These are phyloP conservation scores for Populus hybrid DNA, from an alignment of 441 rosid species.

Conservation along the genomic window DNA sequence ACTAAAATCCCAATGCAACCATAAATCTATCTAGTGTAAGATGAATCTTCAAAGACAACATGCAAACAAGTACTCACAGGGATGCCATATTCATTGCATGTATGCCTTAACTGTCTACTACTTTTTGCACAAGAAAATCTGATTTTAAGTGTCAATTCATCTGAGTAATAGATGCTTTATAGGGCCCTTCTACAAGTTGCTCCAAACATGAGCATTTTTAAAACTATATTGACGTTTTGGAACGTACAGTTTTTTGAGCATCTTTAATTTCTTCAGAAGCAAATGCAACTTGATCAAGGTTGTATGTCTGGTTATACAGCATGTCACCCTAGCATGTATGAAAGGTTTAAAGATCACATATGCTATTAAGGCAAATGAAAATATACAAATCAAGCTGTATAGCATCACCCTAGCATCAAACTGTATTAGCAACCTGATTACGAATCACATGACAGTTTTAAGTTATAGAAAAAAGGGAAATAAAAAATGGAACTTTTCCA, in stretches of 20 bases:
- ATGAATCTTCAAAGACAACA: neutral
- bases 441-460: too few species aligned
- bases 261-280: slow-evolving; percentile 96
- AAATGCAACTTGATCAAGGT: slow-evolving; percentile 95
- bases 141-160: too few species aligned
- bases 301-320: slow-evolving; percentile 93
- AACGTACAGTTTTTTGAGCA: slow-evolving; percentile 91
- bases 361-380: neutral
- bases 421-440: too few species aligned
- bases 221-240: neutral
- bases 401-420: neutral
- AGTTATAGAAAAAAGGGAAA: too few species aligned
- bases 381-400: neutral
- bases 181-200: neutral
- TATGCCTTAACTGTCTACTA: neutral
- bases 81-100: neutral
- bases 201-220: neutral
- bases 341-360: neutral
- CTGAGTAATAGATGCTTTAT: neutral
- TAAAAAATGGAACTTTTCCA: too few species aligned
- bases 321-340: slow-evolving; percentile 89
- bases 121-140: too few species aligned
- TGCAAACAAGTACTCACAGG: neutral
- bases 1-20: slow-evolving; percentile 14
- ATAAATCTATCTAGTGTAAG: slow-evolving; percentile 1